Percentiles rank a stretch among this genome's conserved stretches.
These are phyloP conservation scores for Sugiyamaella castrensis DNA, from an alignment of 1,139 yeast genomes.

Conservation along the genomic window DNA sequence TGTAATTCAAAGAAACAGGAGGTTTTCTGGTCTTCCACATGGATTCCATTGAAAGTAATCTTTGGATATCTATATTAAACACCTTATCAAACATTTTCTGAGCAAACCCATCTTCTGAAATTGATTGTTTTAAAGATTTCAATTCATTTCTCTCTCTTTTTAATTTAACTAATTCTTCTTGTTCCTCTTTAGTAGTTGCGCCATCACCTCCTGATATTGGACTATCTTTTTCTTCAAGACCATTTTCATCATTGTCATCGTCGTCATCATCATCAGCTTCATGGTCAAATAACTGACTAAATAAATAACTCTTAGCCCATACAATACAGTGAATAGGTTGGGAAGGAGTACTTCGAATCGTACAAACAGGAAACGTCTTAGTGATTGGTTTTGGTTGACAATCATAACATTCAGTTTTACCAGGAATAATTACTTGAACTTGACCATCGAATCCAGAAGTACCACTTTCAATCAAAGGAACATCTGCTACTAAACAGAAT, in stretches of 20 bases:
- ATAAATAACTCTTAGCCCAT: constrained; percentile 93
- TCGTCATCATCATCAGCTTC: constrained; percentile 33
- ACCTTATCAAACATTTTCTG: constrained; percentile 44
- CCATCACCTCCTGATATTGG: not conserved
- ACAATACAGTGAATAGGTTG: constrained; percentile 95
- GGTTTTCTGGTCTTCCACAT: constrained; percentile 71
- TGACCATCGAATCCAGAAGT: constrained; percentile 95
- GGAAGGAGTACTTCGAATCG: constrained; percentile 94
- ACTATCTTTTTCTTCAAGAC: constrained; percentile 44
- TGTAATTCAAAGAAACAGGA: constrained; percentile 60
- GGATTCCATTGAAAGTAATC: constrained; percentile 66
- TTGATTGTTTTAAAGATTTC: constrained; percentile 53
- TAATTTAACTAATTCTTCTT: constrained; percentile 61
- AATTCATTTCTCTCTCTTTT: constrained; percentile 75
- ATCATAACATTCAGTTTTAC: constrained; percentile 85
- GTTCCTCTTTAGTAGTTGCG: constrained; percentile 45
- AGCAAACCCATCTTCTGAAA: constrained; percentile 41
- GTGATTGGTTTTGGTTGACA: constrained; percentile 87
- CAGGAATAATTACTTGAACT: constrained; percentile 85
- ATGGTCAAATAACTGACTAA: constrained; percentile 71
- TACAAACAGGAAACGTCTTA: constrained; percentile 90
- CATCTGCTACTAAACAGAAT: constrained; percentile 68
- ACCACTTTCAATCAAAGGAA: constrained; percentile 88
- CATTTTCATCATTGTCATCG: constrained; percentile 34
- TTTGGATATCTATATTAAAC: constrained; percentile 68